Evolutionary conservation across 371 early-diverging fungal species (phyloP), one percentile per base, ranked within the genome.

Genomic region (Mucor lusitanicus): DNA sequence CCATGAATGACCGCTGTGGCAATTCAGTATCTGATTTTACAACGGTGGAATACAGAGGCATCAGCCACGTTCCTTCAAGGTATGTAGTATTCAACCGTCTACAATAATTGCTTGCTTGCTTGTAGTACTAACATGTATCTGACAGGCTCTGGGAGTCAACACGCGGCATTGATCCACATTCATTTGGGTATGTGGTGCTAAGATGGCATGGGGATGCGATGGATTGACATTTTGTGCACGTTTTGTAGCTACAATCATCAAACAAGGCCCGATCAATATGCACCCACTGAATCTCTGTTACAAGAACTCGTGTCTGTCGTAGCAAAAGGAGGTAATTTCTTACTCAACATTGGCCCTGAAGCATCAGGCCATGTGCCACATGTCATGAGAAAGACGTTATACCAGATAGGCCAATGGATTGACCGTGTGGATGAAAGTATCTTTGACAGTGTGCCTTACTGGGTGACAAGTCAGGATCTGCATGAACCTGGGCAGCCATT

Each of bases 341-440:
- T 78, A 32, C 61, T 78, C 1, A 75, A 73, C 23, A 73, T 78
- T 28, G 76, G 79, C 3, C 79, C 79, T 0, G 71, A 73, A 19
- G 59, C 62, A 3, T 62, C 71, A 0, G 79, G 79, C 1, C 37
- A 21, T 3, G 50, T 78, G 0, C 72, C 73, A 8, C 19, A 44
- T 21, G 62, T 61, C 4, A 73, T 77, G 74, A 37, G 23, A 17
- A 40, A 66, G 0, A 63, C 64, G 1, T 27, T 77, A 33, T 25
- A 19, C 9, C 59, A 65, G 1, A 77, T 73, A 0, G 77, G 74
- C 2, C 32, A 21, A 23, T 77, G 77, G 77, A 32, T 77, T 13
- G 69, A 71, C 15, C 21, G 21, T 3, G 64, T 61, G 13, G 54
- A 53, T 15, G 50, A 65, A 19, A 56, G 65, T 37, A 64, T 77